Evolutionary conservation across 371 early-diverging fungal genomes (phyloP).

Genomic region (Circinella umbellata): DNA sequence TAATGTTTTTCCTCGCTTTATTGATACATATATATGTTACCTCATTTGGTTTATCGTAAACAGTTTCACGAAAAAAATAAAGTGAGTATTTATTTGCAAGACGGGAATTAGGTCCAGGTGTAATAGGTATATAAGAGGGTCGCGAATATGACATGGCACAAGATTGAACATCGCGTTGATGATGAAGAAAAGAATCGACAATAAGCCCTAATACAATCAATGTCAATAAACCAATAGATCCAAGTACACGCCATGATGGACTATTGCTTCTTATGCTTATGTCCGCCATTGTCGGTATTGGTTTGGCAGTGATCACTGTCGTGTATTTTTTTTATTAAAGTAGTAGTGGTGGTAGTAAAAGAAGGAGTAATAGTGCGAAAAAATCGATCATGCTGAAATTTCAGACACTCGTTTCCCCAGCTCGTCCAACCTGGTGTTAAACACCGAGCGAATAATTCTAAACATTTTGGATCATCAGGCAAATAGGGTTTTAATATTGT

Average conservation of each 20-base stretch:
- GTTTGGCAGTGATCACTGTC: background rate
- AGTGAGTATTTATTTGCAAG: slow-evolving; percentile 74
- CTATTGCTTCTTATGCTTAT: background rate
- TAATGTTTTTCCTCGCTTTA: background rate
- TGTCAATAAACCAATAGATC: background rate
- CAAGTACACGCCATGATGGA: background rate
- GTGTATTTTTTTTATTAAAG: background rate
- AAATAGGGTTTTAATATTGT: slow-evolving; percentile 18
- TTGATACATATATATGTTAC: slow-evolving; percentile 6
- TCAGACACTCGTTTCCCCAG: slow-evolving; percentile 82
- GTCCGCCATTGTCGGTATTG: background rate
- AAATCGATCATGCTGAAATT: slow-evolving; percentile 56
- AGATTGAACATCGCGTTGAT: slow-evolving; percentile 60
- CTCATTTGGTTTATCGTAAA: slow-evolving; percentile 39
- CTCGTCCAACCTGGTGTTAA: slow-evolving; percentile 65
- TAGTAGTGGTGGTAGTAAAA: background rate
- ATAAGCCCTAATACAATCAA: background rate
- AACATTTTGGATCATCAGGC: slow-evolving; percentile 32
- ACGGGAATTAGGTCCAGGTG: slow-evolving; percentile 54
- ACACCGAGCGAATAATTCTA: slow-evolving; percentile 79
- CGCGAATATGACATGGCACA: slow-evolving; percentile 87
- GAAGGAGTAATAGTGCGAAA: slow-evolving; percentile 14
- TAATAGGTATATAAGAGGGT: slow-evolving; percentile 66
- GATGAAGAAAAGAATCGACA: slow-evolving; percentile 55
- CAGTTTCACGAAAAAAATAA: slow-evolving; percentile 76